These are phyloP conservation scores for Cadophora sp. DNA, from an alignment of 2,329 filamentous ascomycete species.

Conservation along the genomic window DNA sequence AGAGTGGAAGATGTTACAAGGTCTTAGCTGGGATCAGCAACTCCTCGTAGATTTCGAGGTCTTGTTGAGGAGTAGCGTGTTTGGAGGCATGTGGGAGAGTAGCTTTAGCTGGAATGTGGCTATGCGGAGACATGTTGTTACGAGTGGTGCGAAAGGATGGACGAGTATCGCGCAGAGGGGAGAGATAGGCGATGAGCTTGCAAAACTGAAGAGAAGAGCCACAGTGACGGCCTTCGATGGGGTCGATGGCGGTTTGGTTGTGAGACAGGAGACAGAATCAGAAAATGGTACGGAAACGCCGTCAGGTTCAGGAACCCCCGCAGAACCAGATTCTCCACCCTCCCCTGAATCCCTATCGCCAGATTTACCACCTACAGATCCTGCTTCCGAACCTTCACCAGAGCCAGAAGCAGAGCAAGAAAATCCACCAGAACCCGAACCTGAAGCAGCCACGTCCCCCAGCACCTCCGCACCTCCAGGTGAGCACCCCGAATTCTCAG, in stretches of 20 bases:
- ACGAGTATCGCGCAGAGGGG: not conserved
- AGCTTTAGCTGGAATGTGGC: conserved; percentile 54
- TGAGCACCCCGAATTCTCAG: not conserved
- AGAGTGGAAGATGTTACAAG: conserved; percentile 44
- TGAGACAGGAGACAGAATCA: not conserved
- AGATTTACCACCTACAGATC: not conserved
- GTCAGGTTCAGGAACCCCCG: not conserved
- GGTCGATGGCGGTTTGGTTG: not conserved
- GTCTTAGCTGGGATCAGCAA: conserved; percentile 53
- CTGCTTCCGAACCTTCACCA: not conserved
- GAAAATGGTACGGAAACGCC: not conserved
- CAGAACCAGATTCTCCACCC: not conserved
- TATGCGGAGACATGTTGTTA: conserved; percentile 45
- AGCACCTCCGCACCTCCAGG: not conserved
- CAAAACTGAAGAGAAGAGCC: not conserved
- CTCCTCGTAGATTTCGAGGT: conserved; percentile 57
- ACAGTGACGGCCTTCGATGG: not conserved
- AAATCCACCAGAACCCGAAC: not conserved
- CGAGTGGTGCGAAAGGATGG: conserved; percentile 1
- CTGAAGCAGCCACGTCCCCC: not conserved
- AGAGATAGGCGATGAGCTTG: not conserved
- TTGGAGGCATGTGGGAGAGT: conserved; percentile 51
- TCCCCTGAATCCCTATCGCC: not conserved
- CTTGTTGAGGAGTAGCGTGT: conserved; percentile 48
- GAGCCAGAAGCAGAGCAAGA: not conserved